Evolutionary conservation across 176 grass and related monocot species (phyloP).

Genomic region (Calamus simplicifolius): DNA sequence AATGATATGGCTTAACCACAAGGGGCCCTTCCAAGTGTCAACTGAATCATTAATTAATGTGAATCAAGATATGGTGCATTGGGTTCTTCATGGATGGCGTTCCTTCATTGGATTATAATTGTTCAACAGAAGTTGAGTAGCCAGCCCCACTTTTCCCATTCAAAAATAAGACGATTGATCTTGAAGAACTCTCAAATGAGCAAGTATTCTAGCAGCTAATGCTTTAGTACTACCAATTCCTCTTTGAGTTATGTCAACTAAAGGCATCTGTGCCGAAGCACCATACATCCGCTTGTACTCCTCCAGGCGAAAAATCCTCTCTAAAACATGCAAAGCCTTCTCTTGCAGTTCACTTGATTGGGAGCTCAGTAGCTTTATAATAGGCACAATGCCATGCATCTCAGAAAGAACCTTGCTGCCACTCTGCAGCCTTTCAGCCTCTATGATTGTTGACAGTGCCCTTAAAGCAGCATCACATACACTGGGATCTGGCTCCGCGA

Average conservation of each 20-base stretch:
- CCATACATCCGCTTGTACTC: conserved; percentile 3
- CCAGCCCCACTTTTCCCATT: no score
- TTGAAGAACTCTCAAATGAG: conserved; percentile 2
- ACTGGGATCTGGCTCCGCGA: neutral
- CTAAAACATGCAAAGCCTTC: neutral
- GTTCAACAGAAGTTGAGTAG: no score
- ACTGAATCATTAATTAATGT: no score
- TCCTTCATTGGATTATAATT: no score
- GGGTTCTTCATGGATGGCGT: no score
- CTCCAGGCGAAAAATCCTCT: conserved; percentile 2
- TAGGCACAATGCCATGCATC: no score
- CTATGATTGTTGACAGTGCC: conserved; percentile 4
- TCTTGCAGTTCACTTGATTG: neutral
- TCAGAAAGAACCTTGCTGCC: neutral
- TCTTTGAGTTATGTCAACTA: conserved; percentile 6
- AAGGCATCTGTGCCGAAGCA: neutral
- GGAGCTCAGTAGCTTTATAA: neutral
- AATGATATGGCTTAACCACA: no score
- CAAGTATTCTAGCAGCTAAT: conserved; percentile 6
- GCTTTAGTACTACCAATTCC: neutral
- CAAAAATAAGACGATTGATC: conserved; percentile 6
- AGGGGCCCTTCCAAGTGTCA: no score
- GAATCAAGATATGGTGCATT: no score
- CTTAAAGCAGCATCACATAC: conserved; percentile 1
- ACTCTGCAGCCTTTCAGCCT: neutral